Percentiles rank a stretch among this genome's conserved stretches.
Evolutionary conservation across 2,329 filamentous ascomycete genomes (phyloP).

Genomic region (Coleophoma cylindrospora): DNA sequence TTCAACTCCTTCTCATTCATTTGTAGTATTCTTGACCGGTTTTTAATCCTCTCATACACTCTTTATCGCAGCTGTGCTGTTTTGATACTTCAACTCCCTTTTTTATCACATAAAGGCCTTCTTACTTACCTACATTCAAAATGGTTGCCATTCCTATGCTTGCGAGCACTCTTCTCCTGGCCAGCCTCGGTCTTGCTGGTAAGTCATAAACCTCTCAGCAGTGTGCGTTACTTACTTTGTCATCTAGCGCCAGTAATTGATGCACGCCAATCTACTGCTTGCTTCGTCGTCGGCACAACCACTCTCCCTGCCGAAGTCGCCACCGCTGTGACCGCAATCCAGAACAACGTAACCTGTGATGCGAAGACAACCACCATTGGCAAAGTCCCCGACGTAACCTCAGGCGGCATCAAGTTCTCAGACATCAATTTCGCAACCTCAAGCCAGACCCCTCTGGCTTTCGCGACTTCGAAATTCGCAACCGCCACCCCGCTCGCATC

Average conservation of each 20-base stretch:
- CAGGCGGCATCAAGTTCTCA: constrained; percentile 45
- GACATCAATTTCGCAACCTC: constrained; percentile 50
- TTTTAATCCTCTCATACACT: too few relatives aligned
- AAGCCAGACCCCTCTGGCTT: constrained; percentile 41
- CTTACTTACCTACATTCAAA: background rate
- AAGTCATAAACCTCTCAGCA: background rate
- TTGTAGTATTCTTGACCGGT: too few relatives aligned
- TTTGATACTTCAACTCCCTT: background rate
- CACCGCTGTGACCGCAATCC: constrained; percentile 35
- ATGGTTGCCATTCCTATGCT: background rate
- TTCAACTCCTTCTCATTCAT: too few relatives aligned
- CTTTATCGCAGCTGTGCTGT: background rate
- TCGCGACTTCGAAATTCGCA: constrained; percentile 48
- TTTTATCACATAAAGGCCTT: background rate
- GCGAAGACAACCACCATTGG: constrained; percentile 40
- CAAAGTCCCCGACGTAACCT: constrained; percentile 51
- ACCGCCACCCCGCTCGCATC: constrained; percentile 42
- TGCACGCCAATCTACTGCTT: constrained; percentile 27
- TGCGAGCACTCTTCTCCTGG: background rate
- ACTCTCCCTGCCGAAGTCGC: constrained; percentile 45
- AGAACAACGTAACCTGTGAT: constrained; percentile 44
- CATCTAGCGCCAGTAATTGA: background rate
- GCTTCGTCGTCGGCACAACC: constrained; percentile 48
- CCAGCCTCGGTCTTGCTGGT: background rate
- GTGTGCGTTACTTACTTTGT: background rate